Conservation (phyloP, 2,329 filamentous ascomycete species). For the Tolypocladium sp. region DNA sequence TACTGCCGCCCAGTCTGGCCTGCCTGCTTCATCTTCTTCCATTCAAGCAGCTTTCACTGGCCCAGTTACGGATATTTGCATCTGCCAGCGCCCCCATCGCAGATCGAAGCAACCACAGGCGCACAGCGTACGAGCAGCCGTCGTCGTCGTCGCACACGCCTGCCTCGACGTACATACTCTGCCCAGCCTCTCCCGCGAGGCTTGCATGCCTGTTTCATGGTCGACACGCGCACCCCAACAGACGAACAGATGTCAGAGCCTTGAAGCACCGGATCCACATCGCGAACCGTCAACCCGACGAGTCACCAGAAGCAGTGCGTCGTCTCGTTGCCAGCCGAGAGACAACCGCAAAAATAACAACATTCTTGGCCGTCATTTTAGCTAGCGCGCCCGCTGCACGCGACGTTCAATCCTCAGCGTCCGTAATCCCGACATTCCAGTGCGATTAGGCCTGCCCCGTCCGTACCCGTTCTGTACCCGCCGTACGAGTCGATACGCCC, state of each 20-base stretch:
- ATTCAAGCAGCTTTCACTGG: neutral
- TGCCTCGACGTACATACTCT: neutral
- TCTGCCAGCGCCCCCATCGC: neutral
- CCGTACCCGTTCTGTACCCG: neutral
- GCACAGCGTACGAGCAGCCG: neutral
- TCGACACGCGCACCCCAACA: neutral
- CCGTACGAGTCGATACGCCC: neutral
- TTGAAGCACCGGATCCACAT: neutral
- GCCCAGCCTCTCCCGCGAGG: neutral
- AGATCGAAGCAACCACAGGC: neutral
- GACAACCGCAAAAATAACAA: neutral
- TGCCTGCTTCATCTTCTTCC: neutral
- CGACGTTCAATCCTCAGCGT: neutral
- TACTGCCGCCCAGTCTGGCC: neutral
- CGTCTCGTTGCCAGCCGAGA: neutral
- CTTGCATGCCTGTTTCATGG: neutral
- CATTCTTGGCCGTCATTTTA: neutral
- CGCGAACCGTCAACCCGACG: neutral
- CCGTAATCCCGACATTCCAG: slow-evolving; percentile 1
- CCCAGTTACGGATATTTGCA: neutral
- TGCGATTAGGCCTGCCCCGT: neutral
- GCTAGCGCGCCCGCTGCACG: neutral
- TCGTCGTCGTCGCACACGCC: neutral
- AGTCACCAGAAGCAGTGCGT: neutral
- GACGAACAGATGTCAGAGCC: neutral